Evolutionary conservation across 768 basidiomycete species (phyloP).

Genomic region (Psilocybe cubensis): DNA sequence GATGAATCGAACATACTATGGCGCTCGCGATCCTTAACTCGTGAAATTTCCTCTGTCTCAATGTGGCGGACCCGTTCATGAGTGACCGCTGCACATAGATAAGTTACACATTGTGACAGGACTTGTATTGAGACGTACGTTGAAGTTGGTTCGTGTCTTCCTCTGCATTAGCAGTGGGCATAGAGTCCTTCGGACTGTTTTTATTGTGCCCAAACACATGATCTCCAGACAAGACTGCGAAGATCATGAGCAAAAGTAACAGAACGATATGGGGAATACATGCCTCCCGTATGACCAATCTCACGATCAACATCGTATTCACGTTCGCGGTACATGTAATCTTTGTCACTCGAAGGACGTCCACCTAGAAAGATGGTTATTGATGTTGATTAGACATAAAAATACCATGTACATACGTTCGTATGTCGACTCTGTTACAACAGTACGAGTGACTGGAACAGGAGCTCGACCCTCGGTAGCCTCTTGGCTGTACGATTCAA

Average conservation of each 20-base stretch:
- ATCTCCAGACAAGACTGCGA: not conserved
- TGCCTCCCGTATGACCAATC: conserved; percentile 1
- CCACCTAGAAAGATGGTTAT: not conserved
- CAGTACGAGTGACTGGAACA: not conserved
- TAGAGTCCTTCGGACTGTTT: conserved; percentile 6
- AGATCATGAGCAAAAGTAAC: not conserved
- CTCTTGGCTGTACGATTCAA: not conserved
- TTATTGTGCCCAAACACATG: conserved; percentile 15
- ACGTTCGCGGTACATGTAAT: not conserved
- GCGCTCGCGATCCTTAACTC: conserved; percentile 34
- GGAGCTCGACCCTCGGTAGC: not conserved
- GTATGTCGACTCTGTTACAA: not conserved
- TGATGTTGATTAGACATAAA: not conserved
- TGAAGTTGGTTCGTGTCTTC: conserved; percentile 16
- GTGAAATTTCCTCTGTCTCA: conserved; percentile 28
- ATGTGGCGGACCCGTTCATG: conserved; percentile 17
- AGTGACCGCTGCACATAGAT: conserved; percentile 10
- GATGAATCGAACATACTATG: conserved; percentile 34
- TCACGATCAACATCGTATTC: not conserved
- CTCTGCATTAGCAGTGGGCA: conserved; percentile 13
- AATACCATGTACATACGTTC: not conserved
- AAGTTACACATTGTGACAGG: not conserved
- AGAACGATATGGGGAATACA: not conserved
- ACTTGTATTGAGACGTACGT: conserved; percentile 6
- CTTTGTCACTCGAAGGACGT: not conserved